Base-by-base conservation (phyloP, 1,284 basidiomycete genomes). In the Apiotrichum sp. region DNA sequence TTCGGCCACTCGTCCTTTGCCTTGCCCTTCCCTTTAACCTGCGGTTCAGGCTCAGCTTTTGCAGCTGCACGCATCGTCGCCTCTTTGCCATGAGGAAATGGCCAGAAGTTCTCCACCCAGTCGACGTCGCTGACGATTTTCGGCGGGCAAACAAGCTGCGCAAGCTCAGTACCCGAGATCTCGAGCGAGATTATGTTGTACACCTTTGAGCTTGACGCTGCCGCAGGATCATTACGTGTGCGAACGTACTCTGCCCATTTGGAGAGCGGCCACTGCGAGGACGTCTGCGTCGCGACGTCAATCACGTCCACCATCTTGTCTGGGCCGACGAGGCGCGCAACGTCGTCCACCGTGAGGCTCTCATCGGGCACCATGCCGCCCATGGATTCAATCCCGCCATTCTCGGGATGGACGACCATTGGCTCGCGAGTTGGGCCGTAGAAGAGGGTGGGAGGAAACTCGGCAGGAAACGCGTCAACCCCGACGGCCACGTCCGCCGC, bases 21-120 rank as follows among this genome's bases (percentile, higher is more conserved):
- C 45, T 50, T 53, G 3, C 47, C 50, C 45, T 50, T 53, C 2
- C 47, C 52, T 29, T 56, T 56, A n/a, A 31, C 35, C 55, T 1
- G 22, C 53, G 45, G 42, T 2, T 53, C 40, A 22, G 22, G 22
- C 33, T 48, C 42, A 6, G 46, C n/a, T n/a, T 32, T 0, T 89
- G 52, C 52, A 3, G 52, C 55, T 2, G 57, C 55, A 36, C 46
- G 56, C 50, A 53, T 55, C 4, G 49, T 53, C 34, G 52, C 56
- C n/a, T 55, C 53, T 57, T 67, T 69, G 0, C 63, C 67, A 8
- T 52, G 59, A 1, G 61, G 55, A 50, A 73, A 73, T 32, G 68
- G 91, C 95, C 95, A 98, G 72, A 86, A 90, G 63, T 87, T 89
- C 69, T 96, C 91, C 9, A 97, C 93, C 95, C 95, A 98, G 68